Conservation (phyloP, 2,329 filamentous ascomycete genomes). For the Rosellinia necatrix region DNA sequence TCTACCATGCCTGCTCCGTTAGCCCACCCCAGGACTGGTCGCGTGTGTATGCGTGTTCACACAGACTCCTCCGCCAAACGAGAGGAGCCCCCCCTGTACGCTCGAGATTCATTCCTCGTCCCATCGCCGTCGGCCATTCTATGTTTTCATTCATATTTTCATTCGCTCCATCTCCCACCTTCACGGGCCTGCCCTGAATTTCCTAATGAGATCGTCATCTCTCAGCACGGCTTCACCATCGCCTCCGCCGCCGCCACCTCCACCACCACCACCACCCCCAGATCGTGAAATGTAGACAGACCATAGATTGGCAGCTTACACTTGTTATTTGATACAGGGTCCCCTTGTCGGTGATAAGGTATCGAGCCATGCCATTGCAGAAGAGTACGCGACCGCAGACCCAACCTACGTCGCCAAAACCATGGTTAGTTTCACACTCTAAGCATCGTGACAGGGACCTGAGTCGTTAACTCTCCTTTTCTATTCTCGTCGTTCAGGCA, state of each 20-base stretch:
- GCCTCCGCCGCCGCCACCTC: conserved; percentile 2
- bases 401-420: conserved; percentile 86
- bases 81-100: too few relatives aligned
- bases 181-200: background rate
- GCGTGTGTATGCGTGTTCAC: conserved; percentile 1
- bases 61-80: too few relatives aligned
- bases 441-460: background rate
- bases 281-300: background rate
- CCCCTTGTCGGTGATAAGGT: conserved; percentile 80
- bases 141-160: too few relatives aligned
- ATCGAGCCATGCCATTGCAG: conserved; percentile 75
- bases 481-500: conserved; percentile 58
- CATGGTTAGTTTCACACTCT: conserved; percentile 60
- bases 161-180: too few relatives aligned
- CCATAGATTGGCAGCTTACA: conserved; percentile 23
- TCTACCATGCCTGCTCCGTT: background rate
- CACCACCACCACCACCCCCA: conserved; percentile 9
- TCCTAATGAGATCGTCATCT: background rate
- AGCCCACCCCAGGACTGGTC: background rate
- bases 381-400: conserved; percentile 89
- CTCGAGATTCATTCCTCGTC: too few relatives aligned
- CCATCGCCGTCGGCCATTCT: too few relatives aligned
- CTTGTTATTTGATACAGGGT: conserved; percentile 60
- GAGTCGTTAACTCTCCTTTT: conserved; percentile 27
- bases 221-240: conserved; percentile 2